Base-by-base conservation (phyloP, 1,139 yeast species). In the Taphrina wiesneri region DNA sequence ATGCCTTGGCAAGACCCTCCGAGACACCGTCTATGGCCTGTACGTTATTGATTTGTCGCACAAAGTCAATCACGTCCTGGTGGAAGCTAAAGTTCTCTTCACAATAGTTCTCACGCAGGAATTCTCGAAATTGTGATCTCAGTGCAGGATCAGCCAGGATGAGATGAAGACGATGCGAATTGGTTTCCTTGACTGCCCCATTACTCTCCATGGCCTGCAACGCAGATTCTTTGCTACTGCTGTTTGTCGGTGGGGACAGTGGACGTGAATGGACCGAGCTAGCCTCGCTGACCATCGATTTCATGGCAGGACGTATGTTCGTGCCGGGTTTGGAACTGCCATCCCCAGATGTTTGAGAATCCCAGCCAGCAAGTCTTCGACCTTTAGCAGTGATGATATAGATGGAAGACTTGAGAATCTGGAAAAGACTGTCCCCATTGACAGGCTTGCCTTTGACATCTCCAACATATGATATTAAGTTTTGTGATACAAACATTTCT, bases 71-170 rank as follows among this genome's bases (percentile, higher is more conserved):
- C 57, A 89, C 79, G 67, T 85, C 89, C 54, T 81, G 75, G 73
- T 85, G 89, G 15, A 88, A 91, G 70, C 86, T 86, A 23, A 90
- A 76, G 71, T 90, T 90, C 73, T 92, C 98, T 3, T 82, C 82
- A 74, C 96, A 90, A 69, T 81, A 82, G 66, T 85, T 88, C 19
- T 80, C 81, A 56, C 81, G 84, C 64, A 91, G 76, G 73, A 88
- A 90, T 26, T 79, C 78, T 66, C 84, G 80, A 75, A 92, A 90
- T 13, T 90, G 77, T 69, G 85, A 83, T 62, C 87, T 80, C 77
- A 87, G 77, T 0, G 96, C 98, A 0, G 97, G 96, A 73, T 92
- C 97, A 2, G 77, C 76, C 17, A 91, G 74, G 2, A 88, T 80
- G 11, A 79, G 78, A 46, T 78, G 76, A 43, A 90, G 75, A 0